A percentile compares a stretch with the other conserved stretches of the same genome.
Conservation (phyloP, 768 basidiomycete species). For the Trametes gibbosa region DNA sequence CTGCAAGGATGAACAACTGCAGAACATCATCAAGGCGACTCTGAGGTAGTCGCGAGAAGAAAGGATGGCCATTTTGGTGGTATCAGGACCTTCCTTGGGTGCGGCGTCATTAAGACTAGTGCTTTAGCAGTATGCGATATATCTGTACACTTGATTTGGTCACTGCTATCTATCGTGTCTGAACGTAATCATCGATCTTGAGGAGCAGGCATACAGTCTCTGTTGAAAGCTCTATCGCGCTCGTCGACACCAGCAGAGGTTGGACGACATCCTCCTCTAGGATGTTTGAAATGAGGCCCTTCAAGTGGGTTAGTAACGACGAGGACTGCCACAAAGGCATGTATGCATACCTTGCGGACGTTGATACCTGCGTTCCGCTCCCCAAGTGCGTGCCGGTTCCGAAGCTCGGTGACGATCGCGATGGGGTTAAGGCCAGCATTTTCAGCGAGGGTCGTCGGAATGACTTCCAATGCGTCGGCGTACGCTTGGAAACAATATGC, state of each 20-base stretch:
- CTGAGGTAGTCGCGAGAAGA: background rate
- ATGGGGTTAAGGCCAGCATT: conserved; percentile 98
- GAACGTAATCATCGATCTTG: conserved; percentile 94
- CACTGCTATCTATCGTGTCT: conserved; percentile 52
- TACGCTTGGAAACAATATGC: conserved; percentile 99
- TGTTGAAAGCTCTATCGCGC: conserved; percentile 91
- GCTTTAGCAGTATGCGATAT: conserved; percentile 8
- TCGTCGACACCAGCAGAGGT: conserved; percentile 91
- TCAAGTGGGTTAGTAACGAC: background rate
- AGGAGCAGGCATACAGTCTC: conserved; percentile 96
- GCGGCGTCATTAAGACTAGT: background rate
- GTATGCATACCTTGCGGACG: conserved; percentile 77
- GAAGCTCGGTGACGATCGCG: conserved; percentile 94
- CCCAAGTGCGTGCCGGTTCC: conserved; percentile 94
- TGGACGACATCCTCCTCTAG: conserved; percentile 97
- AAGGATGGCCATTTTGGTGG: background rate
- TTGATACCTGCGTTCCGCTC: conserved; percentile 97
- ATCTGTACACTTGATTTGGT: conserved; percentile 17
- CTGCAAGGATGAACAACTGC: conserved; percentile 44
- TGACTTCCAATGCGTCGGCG: conserved; percentile 96
- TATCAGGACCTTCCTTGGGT: background rate
- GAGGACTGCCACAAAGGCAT: background rate
- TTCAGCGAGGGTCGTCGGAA: conserved; percentile 96
- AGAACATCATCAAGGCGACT: conserved; percentile 41
- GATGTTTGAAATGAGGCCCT: conserved; percentile 98